These are phyloP conservation scores for Euphorbia tirucalli DNA, from an alignment of 345 rosid species.

Conservation along the genomic window DNA sequence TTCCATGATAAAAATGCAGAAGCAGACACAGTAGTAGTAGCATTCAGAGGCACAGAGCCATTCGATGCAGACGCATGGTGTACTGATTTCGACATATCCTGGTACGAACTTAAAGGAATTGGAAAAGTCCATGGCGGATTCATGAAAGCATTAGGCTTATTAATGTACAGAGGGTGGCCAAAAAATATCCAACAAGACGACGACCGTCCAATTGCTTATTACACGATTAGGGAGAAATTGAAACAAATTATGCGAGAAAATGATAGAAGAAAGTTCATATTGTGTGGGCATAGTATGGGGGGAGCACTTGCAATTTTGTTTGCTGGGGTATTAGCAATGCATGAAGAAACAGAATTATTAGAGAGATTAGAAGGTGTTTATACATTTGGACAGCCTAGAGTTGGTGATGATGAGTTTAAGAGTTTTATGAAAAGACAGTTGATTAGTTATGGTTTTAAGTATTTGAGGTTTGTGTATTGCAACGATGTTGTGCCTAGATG, in stretches of 20 bases:
- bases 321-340: conserved; percentile 47
- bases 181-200: conserved; percentile 16
- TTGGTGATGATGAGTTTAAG: conserved; percentile 53
- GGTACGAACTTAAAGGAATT: conserved; percentile 33
- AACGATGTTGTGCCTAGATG: conserved; percentile 58
- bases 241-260: conserved; percentile 24
- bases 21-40: conserved; percentile 32
- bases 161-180: conserved; percentile 47
- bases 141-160: conserved; percentile 59
- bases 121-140: conserved; percentile 62
- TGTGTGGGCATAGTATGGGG: conserved; percentile 71
- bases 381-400: conserved; percentile 75
- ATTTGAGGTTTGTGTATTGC: conserved; percentile 56
- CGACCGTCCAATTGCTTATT: conserved; percentile 47
- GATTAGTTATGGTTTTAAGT: conserved; percentile 29
- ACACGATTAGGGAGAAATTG: conserved; percentile 43
- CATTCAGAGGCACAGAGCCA: conserved; percentile 48
- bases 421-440: conserved; percentile 44
- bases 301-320: conserved; percentile 61
- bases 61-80: conserved; percentile 51
- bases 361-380: conserved; percentile 59
- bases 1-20: conserved; percentile 25
- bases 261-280: conserved; percentile 41
- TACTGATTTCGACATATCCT: conserved; percentile 43
- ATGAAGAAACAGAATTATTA: conserved; percentile 40